phyloP scores from a whole-genome alignment of 1,284 basidiomycete species.

The Mycosarcoma mackinlayi region DNA sequence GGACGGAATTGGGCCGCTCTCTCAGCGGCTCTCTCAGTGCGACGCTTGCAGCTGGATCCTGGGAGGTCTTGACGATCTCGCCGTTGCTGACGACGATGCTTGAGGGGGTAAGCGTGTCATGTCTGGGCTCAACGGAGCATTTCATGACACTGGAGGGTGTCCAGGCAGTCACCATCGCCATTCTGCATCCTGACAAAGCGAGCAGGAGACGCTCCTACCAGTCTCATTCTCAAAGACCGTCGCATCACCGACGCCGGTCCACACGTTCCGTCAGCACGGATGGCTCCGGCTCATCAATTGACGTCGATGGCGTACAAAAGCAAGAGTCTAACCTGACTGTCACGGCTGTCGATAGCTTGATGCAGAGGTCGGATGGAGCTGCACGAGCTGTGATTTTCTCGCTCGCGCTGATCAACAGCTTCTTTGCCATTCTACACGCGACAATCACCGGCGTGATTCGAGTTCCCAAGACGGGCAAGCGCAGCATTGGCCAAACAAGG shows the following conservation, averaged over 20 bases:
- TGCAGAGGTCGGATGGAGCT: conserved; percentile 6
- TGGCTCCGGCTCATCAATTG: neutral
- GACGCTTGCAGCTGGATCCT: conserved; percentile 13
- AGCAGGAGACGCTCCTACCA: conserved; percentile 9
- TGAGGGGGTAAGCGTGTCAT: conserved; percentile 12
- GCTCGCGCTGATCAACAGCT: conserved; percentile 25
- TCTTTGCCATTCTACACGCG: conserved; percentile 18
- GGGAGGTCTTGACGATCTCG: conserved; percentile 27
- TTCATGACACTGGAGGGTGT: conserved; percentile 28
- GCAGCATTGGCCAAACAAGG: neutral
- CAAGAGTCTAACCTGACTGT: conserved; percentile 4
- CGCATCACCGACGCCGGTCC: conserved; percentile 22
- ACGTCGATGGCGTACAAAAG: neutral
- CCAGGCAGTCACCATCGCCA: conserved; percentile 6
- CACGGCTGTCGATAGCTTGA: conserved; percentile 3
- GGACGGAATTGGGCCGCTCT: neutral
- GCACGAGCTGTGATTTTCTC: conserved; percentile 22
- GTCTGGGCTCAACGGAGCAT: conserved; percentile 23
- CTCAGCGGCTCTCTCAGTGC: conserved; percentile 5
- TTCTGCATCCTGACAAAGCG: conserved; percentile 5
- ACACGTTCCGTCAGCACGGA: conserved; percentile 15
- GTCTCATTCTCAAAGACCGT: conserved; percentile 5
- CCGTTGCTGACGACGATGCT: conserved; percentile 16
- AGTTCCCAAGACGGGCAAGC: neutral
- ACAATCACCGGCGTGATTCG: conserved; percentile 10